These are phyloP conservation scores for Amyloporia xantha DNA, from an alignment of 768 basidiomycete species.

Conservation along the genomic window DNA sequence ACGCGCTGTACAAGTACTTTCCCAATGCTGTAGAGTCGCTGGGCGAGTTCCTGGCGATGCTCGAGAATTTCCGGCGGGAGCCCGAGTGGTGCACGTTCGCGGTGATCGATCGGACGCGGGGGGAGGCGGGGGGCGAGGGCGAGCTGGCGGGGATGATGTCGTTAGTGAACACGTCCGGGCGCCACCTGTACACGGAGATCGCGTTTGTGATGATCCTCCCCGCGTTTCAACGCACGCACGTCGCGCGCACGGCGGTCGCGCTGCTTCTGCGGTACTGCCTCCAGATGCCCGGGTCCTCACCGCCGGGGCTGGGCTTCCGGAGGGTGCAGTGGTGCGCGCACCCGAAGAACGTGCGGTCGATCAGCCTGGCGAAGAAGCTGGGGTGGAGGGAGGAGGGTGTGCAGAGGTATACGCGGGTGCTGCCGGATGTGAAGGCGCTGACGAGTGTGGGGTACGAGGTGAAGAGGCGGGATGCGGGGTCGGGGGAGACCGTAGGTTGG, in stretches of 20 bases:
- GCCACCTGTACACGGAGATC: conserved; percentile 32
- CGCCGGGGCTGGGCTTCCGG: conserved; percentile 36
- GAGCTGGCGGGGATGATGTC: conserved; percentile 36
- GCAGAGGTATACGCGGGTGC: conserved; percentile 30
- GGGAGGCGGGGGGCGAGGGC: conserved; percentile 19
- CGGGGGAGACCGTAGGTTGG: conserved; percentile 14
- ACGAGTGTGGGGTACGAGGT: conserved; percentile 21
- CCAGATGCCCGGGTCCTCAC: conserved; percentile 15
- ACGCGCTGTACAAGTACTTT: conserved; percentile 28
- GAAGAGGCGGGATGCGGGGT: conserved; percentile 20
- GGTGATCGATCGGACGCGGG: conserved; percentile 33
- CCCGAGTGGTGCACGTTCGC: conserved; percentile 25
- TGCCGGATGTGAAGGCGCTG: conserved; percentile 22
- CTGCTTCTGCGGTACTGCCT: conserved; percentile 25
- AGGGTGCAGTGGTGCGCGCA: conserved; percentile 42
- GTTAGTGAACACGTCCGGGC: conserved; percentile 24
- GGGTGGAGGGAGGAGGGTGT: conserved; percentile 41
- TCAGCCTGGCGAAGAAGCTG: conserved; percentile 35
- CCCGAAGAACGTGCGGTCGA: conserved; percentile 30
- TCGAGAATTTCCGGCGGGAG: conserved; percentile 12
- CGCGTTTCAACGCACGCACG: conserved; percentile 35
- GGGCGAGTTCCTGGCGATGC: conserved; percentile 16
- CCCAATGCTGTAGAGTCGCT: conserved; percentile 20
- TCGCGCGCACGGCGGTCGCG: conserved; percentile 34
- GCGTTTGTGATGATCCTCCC: conserved; percentile 32